A percentile compares a stretch with the other conserved stretches of the same genome.
phyloP scores from a whole-genome alignment of 768 basidiomycete genomes.

The Porpolomopsis calyptriformis region DNA sequence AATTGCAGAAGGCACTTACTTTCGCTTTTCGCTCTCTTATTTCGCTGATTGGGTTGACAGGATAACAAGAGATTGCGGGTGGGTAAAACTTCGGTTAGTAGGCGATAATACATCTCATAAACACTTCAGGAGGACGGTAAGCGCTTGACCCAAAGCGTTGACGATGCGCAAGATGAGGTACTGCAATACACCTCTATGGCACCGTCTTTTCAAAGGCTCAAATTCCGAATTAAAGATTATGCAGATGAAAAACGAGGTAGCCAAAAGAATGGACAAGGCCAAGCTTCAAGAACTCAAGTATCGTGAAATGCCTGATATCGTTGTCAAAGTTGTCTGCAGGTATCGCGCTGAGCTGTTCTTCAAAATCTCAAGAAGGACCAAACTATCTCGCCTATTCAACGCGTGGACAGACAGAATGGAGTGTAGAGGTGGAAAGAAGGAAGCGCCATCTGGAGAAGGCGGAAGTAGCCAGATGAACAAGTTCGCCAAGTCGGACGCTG shows the following conservation, averaged over 20 bases:
- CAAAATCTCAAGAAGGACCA: conserved; percentile 87
- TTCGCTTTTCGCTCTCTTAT: neutral
- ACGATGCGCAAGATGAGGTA: conserved; percentile 81
- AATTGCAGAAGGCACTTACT: conserved; percentile 68
- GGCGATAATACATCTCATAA: conserved; percentile 6
- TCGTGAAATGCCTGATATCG: conserved; percentile 80
- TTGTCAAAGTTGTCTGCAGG: conserved; percentile 80
- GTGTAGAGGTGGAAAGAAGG: conserved; percentile 37
- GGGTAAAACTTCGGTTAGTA: conserved; percentile 17
- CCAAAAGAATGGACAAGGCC: conserved; percentile 69
- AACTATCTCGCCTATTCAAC: conserved; percentile 70
- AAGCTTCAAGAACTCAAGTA: conserved; percentile 73
- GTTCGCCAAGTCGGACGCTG: conserved; percentile 39
- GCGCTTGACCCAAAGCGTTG: conserved; percentile 67
- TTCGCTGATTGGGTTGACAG: conserved; percentile 28
- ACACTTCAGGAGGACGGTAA: conserved; percentile 71
- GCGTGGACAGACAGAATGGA: conserved; percentile 91
- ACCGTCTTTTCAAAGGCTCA: neutral
- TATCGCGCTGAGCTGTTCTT: conserved; percentile 88
- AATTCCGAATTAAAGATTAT: conserved; percentile 37
- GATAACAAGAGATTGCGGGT: conserved; percentile 86
- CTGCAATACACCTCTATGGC: conserved; percentile 2
- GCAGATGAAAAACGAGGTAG: conserved; percentile 76
- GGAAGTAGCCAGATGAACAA: conserved; percentile 34
- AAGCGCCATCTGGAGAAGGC: conserved; percentile 14